Evolutionary conservation across 2,329 filamentous ascomycete genomes (phyloP), one percentile per base, ranked within the genome.

Genomic region (Cryphonectria naterciae): DNA sequence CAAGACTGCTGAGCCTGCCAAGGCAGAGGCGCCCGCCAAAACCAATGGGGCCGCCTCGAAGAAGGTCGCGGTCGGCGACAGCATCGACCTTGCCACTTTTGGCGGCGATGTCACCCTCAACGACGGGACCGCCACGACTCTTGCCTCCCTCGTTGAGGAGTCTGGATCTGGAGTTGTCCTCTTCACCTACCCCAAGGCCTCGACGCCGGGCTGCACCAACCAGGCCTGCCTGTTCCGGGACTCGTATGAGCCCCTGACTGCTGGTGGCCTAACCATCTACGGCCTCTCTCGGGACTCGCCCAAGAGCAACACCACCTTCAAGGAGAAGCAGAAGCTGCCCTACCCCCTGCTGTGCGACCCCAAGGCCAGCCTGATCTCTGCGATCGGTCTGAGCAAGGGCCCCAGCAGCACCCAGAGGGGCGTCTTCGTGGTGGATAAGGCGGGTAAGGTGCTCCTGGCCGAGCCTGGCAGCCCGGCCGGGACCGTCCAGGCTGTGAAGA

Each of bases 161-260:
- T 97, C 94, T 87, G 91, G 93, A 83, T 86, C 88, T 49, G 96
- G 95, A 37, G 92, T 98, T 60, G 93, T 97, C 46, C 84, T 98
- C 41, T 98, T 99, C 81, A 98, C 95, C 43, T 98, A 98, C 79
- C 96, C 96, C 71, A 97, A 93, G 83, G 96, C 96, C 17, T 96
- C 92, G 39, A 99, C 96, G 32, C 93, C 94, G 52, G 95, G 95
- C 74, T 98, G 95, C 86, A 98, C 94, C 70, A 96, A 87, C 71
- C 96, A 99, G 86, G 96, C 88, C 73, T 98, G 95, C 83, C 86
- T 95, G 75, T 98, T 99, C 87, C 92, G 96, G 78, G 95, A 98
- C 85, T 87, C 89, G 35, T 93, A 97, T 83, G 84, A 86, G 63
- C 85, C 91, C 66, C 87, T 98, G 68, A 95, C 92, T 15, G 87